A percentile compares a stretch with the other conserved stretches of the same genome.
These are phyloP conservation scores for Mortierella hygrophila DNA, from an alignment of 192 early-diverging fungal genomes.

Conservation along the genomic window DNA sequence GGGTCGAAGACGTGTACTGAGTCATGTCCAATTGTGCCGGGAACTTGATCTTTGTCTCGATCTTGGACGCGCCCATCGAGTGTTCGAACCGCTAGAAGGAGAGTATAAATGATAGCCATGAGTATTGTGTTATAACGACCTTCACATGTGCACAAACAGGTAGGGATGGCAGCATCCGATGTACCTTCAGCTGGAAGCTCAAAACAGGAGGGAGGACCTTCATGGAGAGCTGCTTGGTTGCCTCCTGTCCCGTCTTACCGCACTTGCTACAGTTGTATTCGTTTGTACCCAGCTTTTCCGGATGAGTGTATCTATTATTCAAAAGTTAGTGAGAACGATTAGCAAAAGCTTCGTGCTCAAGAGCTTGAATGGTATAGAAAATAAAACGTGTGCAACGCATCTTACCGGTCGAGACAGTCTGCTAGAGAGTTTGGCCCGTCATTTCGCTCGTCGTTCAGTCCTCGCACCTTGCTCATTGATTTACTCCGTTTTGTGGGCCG, in stretches of 20 bases:
- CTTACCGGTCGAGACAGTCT: slow-evolving; percentile 78
- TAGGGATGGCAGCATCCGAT: background rate
- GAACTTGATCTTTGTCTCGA: slow-evolving; percentile 89
- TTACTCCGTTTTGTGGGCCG: slow-evolving; percentile 56
- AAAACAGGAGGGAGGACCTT: slow-evolving; percentile 90
- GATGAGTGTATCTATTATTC: slow-evolving; percentile 71
- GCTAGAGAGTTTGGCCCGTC: slow-evolving; percentile 63
- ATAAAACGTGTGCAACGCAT: background rate
- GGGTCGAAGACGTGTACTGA: slow-evolving; percentile 81
- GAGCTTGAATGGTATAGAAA: background rate
- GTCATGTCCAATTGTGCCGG: slow-evolving; percentile 93
- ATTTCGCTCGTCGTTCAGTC: slow-evolving; percentile 37
- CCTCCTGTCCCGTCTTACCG: slow-evolving; percentile 68
- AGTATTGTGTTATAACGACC: too few species aligned
- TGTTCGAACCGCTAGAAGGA: slow-evolving; percentile 85
- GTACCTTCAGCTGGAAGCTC: slow-evolving; percentile 91
- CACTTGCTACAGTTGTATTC: slow-evolving; percentile 81
- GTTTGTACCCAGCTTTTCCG: slow-evolving; percentile 79
- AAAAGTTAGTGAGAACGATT: background rate
- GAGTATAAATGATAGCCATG: background rate
- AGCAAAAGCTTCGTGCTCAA: background rate
- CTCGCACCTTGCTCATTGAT: slow-evolving; percentile 46
- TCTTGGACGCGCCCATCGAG: slow-evolving; percentile 74
- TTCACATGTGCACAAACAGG: too few species aligned
- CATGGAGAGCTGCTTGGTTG: slow-evolving; percentile 90